phyloP scores from a whole-genome alignment of 257 asterid genomes.

The Petrea volubilis region DNA sequence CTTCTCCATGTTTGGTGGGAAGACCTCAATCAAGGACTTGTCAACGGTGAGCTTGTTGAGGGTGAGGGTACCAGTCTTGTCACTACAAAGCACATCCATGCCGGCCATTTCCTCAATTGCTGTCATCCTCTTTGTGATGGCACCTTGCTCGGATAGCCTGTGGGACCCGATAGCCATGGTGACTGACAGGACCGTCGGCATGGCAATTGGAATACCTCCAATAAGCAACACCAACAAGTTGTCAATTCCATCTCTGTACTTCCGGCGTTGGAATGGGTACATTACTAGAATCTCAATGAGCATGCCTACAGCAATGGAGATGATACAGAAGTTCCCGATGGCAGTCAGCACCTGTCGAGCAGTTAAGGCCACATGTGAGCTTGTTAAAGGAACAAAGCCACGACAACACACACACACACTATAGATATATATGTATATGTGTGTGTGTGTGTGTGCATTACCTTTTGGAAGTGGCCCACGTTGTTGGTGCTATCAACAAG shows the following conservation, averaged over 20 bases:
- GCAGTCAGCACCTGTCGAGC: constrained; percentile 64
- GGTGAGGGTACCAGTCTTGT: constrained; percentile 91
- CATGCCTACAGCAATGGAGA: constrained; percentile 84
- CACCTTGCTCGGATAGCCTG: constrained; percentile 87
- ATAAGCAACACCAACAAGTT: constrained; percentile 79
- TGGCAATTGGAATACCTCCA: constrained; percentile 95
- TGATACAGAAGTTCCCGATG: constrained; percentile 91
- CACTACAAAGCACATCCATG: constrained; percentile 95
- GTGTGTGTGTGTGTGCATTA: no score
- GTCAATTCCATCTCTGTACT: constrained; percentile 86
- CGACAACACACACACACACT: no score
- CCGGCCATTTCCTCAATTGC: constrained; percentile 98
- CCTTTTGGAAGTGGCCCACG: constrained; percentile 93
- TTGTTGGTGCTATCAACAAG: constrained; percentile 94
- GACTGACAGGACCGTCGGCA: constrained; percentile 92
- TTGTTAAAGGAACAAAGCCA: no score
- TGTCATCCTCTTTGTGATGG: constrained; percentile 98
- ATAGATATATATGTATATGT: no score
- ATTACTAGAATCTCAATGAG: constrained; percentile 70
- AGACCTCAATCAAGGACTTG: constrained; percentile 63
- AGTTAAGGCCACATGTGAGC: no score
- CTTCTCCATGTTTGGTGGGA: constrained; percentile 39
- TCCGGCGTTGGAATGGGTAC: constrained; percentile 73
- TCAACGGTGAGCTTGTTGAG: constrained; percentile 92
- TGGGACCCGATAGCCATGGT: constrained; percentile 99